Evolutionary conservation across 257 asterid genomes (phyloP).

Genomic region (Nicotiana obtusifolia): DNA sequence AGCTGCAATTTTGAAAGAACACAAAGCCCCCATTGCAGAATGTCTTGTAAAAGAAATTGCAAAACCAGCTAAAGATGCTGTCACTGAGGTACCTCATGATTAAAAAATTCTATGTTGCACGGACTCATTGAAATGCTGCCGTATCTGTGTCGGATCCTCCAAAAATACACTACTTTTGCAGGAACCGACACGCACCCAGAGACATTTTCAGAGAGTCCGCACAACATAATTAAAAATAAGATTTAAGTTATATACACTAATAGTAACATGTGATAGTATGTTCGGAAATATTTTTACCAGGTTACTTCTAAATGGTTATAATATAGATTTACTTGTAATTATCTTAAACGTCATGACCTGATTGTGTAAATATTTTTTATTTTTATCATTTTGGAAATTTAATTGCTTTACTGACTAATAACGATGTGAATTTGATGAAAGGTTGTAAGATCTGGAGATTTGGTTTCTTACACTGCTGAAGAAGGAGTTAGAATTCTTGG

Average conservation of each 20-base stretch:
- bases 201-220: too few relatives aligned
- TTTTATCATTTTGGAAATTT: background rate
- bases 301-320: background rate
- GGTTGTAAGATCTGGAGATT: constrained; percentile 53
- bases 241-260: background rate
- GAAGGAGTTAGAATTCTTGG: constrained; percentile 85
- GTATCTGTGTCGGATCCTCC: too few relatives aligned
- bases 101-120: background rate
- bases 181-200: too few relatives aligned
- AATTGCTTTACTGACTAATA: background rate
- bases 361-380: background rate
- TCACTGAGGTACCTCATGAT: constrained; percentile 59
- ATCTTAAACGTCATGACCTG: background rate
- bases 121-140: too few relatives aligned
- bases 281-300: background rate
- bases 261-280: background rate
- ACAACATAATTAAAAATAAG: background rate
- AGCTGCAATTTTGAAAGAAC: constrained; percentile 88
- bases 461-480: constrained; percentile 78
- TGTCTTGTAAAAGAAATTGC: constrained; percentile 92
- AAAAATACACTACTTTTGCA: too few relatives aligned
- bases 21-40: constrained; percentile 86
- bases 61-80: constrained; percentile 91
- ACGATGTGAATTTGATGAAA: constrained; percentile 5
- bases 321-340: background rate